These are phyloP conservation scores for Polytrichum formosum DNA, from an alignment of 225 moss, liverwort and hornwort genomes.

Conservation along the genomic window DNA sequence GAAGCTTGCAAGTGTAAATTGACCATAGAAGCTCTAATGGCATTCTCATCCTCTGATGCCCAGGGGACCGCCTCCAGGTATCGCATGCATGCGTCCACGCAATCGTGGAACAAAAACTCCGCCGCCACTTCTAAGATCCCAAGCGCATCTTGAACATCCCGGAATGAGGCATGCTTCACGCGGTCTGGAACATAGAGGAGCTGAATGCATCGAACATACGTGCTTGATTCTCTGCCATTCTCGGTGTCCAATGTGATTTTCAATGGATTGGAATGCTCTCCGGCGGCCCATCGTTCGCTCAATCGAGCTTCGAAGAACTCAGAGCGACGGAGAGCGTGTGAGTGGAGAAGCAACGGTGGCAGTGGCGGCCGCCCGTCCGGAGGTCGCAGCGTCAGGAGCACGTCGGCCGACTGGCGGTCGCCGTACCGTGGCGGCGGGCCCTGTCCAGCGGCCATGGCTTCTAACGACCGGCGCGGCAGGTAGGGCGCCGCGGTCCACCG, in stretches of 20 bases:
- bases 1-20: conserved; percentile 59
- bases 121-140: conserved; percentile 61
- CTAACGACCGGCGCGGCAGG: conserved; percentile 42
- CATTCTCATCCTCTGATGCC: conserved; percentile 38
- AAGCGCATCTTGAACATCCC: conserved; percentile 48
- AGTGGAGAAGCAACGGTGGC: conserved; percentile 43
- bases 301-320: conserved; percentile 67
- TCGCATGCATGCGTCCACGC: conserved; percentile 55
- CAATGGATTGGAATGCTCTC: conserved; percentile 16
- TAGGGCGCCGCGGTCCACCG: conserved; percentile 50
- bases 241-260: conserved; percentile 41
- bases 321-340: conserved; percentile 40
- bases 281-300: conserved; percentile 47
- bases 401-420: conserved; percentile 46
- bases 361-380: conserved; percentile 4
- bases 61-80: conserved; percentile 64
- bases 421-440: conserved; percentile 41
- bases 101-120: conserved; percentile 64
- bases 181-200: conserved; percentile 56
- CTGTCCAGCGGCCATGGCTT: conserved; percentile 39
- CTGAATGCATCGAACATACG: conserved; percentile 55
- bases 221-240: conserved; percentile 39
- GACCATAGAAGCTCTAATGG: conserved; percentile 37
- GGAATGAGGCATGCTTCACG: conserved; percentile 53
- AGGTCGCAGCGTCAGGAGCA: conserved; percentile 35